phyloP scores from a whole-genome alignment of 2,329 filamentous ascomycete species.

The Aspergillus latus region DNA sequence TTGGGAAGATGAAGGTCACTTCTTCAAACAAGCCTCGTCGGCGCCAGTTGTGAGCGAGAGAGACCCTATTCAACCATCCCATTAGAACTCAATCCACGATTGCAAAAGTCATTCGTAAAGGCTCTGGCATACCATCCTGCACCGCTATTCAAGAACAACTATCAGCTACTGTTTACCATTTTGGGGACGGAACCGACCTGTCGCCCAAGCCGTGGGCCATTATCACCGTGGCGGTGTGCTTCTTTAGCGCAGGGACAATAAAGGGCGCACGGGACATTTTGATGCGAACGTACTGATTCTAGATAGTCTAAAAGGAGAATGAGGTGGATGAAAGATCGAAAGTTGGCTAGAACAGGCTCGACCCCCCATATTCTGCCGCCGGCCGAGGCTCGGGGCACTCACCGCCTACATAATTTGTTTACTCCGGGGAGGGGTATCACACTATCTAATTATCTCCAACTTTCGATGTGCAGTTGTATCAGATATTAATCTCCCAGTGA shows the following conservation, averaged over 20 bases:
- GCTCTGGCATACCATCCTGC: constrained; percentile 44
- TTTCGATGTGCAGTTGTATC: not conserved
- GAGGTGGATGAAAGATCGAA: not conserved
- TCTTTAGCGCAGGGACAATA: constrained; percentile 73
- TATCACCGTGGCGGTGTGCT: constrained; percentile 92
- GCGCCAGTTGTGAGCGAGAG: constrained; percentile 84
- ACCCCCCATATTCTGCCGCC: constrained; percentile 12
- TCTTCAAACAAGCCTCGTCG: constrained; percentile 76
- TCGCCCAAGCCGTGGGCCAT: constrained; percentile 92
- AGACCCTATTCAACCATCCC: constrained; percentile 52
- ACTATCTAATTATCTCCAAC: not conserved
- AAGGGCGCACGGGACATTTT: constrained; percentile 57
- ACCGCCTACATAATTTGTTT: constrained; percentile 21
- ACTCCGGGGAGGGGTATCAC: not conserved
- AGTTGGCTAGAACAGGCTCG: not conserved
- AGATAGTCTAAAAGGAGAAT: not conserved
- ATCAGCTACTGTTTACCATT: constrained; percentile 9
- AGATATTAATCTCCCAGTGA: not conserved
- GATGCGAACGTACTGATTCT: not conserved
- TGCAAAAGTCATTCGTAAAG: not conserved
- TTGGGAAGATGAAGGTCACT: constrained; percentile 91
- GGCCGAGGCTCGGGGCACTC: constrained; percentile 5
- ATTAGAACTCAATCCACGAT: not conserved
- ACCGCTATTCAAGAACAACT: constrained; percentile 38
- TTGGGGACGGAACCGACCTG: constrained; percentile 54